Evolutionary conservation across 768 basidiomycete species (phyloP).

Genomic region (Neoboletus brunneissimus): DNA sequence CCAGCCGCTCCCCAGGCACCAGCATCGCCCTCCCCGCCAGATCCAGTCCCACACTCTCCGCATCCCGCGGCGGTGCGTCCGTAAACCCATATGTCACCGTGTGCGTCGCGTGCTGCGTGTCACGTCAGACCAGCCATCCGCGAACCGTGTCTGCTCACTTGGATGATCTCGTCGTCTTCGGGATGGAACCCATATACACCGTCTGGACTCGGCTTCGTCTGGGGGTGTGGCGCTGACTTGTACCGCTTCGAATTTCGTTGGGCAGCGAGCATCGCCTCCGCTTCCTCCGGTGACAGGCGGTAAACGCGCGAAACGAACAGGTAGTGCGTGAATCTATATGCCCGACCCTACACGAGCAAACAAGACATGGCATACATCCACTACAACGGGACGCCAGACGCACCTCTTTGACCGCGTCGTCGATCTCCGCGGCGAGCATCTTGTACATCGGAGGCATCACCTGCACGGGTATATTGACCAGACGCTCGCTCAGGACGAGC

Average conservation of each 20-base stretch:
- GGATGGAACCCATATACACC: conserved; percentile 78
- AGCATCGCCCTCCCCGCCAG: conserved; percentile 65
- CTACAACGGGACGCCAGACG: conserved; percentile 25
- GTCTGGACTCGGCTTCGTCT: conserved; percentile 33
- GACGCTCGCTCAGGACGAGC: conserved; percentile 79
- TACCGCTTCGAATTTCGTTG: conserved; percentile 40
- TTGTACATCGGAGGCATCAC: conserved; percentile 89
- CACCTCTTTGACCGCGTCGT: conserved; percentile 66
- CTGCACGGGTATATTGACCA: conserved; percentile 96
- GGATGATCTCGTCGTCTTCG: conserved; percentile 73
- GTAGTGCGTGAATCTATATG: conserved; percentile 70
- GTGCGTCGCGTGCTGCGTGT: conserved; percentile 22
- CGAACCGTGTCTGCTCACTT: conserved; percentile 40
- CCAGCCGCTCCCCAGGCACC: conserved; percentile 44
- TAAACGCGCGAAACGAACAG: conserved; percentile 80
- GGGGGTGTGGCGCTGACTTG: conserved; percentile 16
- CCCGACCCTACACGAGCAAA: conserved; percentile 42
- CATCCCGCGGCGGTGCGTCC: conserved; percentile 50
- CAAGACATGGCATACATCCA: background rate
- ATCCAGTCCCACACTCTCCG: conserved; percentile 72
- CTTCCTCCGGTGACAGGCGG: conserved; percentile 68
- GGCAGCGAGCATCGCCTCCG: conserved; percentile 44
- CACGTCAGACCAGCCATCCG: background rate
- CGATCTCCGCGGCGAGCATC: conserved; percentile 84
- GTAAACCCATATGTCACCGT: conserved; percentile 44